Evolutionary conservation across 768 basidiomycete genomes (phyloP), one percentile per base, ranked within the genome.

Genomic region (Serendipita indica): DNA sequence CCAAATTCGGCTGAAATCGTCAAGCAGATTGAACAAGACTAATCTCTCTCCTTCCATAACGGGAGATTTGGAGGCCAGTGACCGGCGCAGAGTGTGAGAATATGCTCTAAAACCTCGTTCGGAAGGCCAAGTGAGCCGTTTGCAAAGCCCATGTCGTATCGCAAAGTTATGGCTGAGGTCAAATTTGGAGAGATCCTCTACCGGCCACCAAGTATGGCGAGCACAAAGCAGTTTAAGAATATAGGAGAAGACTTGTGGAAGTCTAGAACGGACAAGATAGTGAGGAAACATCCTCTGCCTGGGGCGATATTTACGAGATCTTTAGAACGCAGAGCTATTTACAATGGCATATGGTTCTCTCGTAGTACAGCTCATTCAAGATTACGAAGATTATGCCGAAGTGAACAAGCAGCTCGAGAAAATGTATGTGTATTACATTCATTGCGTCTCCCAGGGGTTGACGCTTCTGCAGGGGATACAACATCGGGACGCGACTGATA

Each of bases 241-340:
- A 81, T 89, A 61, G 90, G 91, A 32, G 94, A 99, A 66, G 96
- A 98, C 68, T 78, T 96, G 32, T 97, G 93, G 92, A 98, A 96
- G 69, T 76, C 82, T 33, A 79, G 90, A 41, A 81, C 90, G 2
- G 96, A 99, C 71, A 98, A 98, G 77, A 88, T 93, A 43, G 93
- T 93, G 68, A 68, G 89, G 66, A 58, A 32, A 10, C 28, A 39
- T 39, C 37, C 37, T 13, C 13, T 39, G 13, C 18, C 18, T 39
- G 49, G 16, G 7, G 25, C 35, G 27, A 22, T 39, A 27, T 22
- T n/a, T 10, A 6, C 43, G 14, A 27, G 3, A 22, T 32, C 13
- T 14, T 12, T 70, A 97, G 93, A 98, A 96, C 70, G 89, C 92
- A 68, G 96, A 99, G 70, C 79, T 99, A 27, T 98, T 99, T 71